Conservation (phyloP, 2,329 filamentous ascomycete species). For the Colletotrichum musae region DNA sequence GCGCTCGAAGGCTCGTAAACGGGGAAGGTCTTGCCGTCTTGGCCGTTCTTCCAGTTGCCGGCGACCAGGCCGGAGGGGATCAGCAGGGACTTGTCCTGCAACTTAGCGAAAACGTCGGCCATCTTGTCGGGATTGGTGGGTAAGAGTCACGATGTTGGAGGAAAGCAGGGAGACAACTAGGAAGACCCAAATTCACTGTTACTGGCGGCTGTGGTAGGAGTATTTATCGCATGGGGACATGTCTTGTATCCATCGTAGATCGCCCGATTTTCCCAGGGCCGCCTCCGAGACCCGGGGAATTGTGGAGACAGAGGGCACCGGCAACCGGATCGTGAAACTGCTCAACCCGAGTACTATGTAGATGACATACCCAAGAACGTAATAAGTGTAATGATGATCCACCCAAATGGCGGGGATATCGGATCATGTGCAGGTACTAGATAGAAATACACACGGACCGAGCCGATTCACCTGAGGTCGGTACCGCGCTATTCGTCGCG, state of each 20-base stretch:
- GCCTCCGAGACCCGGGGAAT: slow-evolving; percentile 25
- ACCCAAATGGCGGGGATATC: background rate
- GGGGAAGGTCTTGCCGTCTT: slow-evolving; percentile 63
- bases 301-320: slow-evolving; percentile 12
- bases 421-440: background rate
- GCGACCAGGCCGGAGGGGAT: slow-evolving; percentile 51
- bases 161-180: background rate
- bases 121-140: background rate
- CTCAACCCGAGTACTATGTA: background rate
- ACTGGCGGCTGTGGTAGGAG: background rate
- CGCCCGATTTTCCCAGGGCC: slow-evolving; percentile 25
- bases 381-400: slow-evolving; percentile 4
- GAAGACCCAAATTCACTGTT: background rate
- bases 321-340: slow-evolving; percentile 17
- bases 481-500: background rate
- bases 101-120: slow-evolving; percentile 15
- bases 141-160: background rate
- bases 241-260: background rate
- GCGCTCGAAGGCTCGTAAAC: slow-evolving; percentile 69
- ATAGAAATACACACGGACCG: background rate
- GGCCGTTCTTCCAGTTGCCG: slow-evolving; percentile 61
- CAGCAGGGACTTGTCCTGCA: slow-evolving; percentile 23
- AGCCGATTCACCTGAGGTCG: background rate
- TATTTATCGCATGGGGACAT: background rate
- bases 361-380: slow-evolving; percentile 2